These are phyloP conservation scores for Coemansia reversa DNA, from an alignment of 192 early-diverging fungal genomes.

Conservation along the genomic window DNA sequence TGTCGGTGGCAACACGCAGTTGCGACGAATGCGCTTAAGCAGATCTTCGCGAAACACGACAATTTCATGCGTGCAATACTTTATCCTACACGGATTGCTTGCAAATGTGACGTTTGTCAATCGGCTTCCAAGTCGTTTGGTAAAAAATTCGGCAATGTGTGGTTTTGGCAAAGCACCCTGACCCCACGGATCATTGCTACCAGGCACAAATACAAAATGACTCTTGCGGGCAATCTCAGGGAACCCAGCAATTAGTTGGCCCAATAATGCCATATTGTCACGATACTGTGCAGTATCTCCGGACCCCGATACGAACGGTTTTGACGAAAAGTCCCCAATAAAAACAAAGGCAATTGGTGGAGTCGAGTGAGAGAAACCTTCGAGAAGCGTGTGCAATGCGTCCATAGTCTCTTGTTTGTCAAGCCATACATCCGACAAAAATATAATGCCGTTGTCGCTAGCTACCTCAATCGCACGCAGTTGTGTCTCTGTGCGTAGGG, in stretches of 20 bases:
- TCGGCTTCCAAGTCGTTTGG: conserved; percentile 58
- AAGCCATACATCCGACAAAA: conserved; percentile 85
- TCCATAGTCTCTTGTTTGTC: conserved; percentile 78
- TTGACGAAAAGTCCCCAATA: conserved; percentile 82
- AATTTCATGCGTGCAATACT: conserved; percentile 89
- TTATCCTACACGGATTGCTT: conserved; percentile 86
- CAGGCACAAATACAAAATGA: conserved; percentile 90
- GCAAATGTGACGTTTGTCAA: conserved; percentile 66
- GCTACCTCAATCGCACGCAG: conserved; percentile 59
- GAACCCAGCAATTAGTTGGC: conserved; percentile 40
- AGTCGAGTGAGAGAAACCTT: conserved; percentile 64
- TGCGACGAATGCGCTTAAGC: conserved; percentile 70
- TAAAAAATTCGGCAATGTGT: conserved; percentile 72
- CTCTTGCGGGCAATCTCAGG: conserved; percentile 36
- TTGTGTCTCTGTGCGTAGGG: conserved; percentile 37
- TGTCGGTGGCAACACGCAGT: conserved; percentile 65
- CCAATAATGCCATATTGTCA: conserved; percentile 44
- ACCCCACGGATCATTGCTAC: conserved; percentile 79
- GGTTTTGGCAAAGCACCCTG: conserved; percentile 70
- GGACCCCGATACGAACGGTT: conserved; percentile 65
- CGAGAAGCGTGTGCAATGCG: conserved; percentile 71
- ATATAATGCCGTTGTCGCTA: conserved; percentile 65
- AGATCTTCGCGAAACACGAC: conserved; percentile 88
- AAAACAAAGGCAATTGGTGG: conserved; percentile 84
- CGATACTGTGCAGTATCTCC: conserved; percentile 63